Percentiles rank a stretch among this genome's conserved stretches.
These are phyloP conservation scores for Rhamnella rubrinervis DNA, from an alignment of 331 rosid species.

Conservation along the genomic window DNA sequence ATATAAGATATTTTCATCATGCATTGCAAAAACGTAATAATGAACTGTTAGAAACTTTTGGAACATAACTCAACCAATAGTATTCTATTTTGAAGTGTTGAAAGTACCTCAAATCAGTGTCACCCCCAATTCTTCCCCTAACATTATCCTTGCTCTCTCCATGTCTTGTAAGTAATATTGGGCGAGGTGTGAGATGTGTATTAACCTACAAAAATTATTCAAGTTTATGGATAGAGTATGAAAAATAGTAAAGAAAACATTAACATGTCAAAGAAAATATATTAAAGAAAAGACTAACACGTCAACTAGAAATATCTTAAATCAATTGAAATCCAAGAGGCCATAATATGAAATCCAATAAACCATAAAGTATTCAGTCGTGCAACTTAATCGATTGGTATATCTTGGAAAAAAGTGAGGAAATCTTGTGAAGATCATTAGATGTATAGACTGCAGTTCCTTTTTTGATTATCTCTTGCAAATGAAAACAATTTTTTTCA, in stretches of 20 bases:
- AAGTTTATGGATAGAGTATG: background rate
- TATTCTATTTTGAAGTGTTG: constrained; percentile 10
- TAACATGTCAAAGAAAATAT: background rate
- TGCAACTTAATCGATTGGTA: no score
- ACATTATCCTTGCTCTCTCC: constrained; percentile 99
- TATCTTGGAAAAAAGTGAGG: no score
- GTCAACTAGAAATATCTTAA: background rate
- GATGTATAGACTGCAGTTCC: no score
- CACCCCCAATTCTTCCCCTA: constrained; percentile 95
- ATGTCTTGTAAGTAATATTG: constrained; percentile 94
- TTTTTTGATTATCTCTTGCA: no score
- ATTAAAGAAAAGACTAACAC: no score
- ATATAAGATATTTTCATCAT: constrained; percentile 10
- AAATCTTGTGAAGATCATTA: no score
- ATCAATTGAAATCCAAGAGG: no score
- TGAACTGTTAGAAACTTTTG: constrained; percentile 1
- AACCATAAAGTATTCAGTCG: no score
- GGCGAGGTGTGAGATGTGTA: constrained; percentile 98
- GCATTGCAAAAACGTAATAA: background rate
- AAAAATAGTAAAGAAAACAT: background rate
- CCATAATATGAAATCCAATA: no score
- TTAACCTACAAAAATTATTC: constrained; percentile 58
- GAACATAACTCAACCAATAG: constrained; percentile 8
- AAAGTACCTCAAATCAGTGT: constrained; percentile 70
- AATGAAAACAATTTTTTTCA: no score